Evolutionary conservation across 164 flowering plant genomes (phyloP).

Genomic region (Vitis rotundifolia): DNA sequence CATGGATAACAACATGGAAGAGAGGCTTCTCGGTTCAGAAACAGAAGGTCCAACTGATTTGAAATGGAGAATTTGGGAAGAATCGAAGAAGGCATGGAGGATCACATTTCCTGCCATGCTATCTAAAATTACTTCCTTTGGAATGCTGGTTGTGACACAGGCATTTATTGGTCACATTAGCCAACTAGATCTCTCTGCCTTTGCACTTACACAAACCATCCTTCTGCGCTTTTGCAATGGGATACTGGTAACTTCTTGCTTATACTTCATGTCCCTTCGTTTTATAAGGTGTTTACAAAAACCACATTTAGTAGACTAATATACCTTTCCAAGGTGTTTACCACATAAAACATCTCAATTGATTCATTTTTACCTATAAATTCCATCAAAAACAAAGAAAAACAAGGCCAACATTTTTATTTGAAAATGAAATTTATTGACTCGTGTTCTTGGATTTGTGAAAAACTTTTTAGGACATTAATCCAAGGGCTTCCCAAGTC

Average conservation of each 20-base stretch:
- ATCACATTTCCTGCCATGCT: conserved; percentile 15
- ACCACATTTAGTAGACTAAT: too few relatives aligned
- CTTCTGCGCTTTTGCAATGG: conserved; percentile 10
- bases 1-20: neutral
- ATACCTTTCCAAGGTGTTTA: too few relatives aligned
- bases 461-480: too few relatives aligned
- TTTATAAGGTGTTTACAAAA: too few relatives aligned
- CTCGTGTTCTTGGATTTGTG: too few relatives aligned
- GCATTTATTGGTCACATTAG: conserved; percentile 17
- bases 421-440: too few relatives aligned
- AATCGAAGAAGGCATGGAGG: conserved; percentile 15
- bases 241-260: conserved; percentile 5
- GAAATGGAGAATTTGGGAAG: conserved; percentile 10
- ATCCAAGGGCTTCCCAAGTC: too few relatives aligned
- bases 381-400: too few relatives aligned
- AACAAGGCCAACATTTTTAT: too few relatives aligned
- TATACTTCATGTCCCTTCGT: too few relatives aligned
- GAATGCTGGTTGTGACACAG: conserved; percentile 13
- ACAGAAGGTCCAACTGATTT: neutral
- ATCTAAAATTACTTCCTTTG: conserved; percentile 6
- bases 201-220: conserved; percentile 11
- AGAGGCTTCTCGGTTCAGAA: conserved; percentile 1
- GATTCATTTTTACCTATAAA: too few relatives aligned
- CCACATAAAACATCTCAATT: too few relatives aligned
- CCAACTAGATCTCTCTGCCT: conserved; percentile 6